Conservation (phyloP, 2,329 filamentous ascomycete species). For the Talaromyces amestolkiae region DNA sequence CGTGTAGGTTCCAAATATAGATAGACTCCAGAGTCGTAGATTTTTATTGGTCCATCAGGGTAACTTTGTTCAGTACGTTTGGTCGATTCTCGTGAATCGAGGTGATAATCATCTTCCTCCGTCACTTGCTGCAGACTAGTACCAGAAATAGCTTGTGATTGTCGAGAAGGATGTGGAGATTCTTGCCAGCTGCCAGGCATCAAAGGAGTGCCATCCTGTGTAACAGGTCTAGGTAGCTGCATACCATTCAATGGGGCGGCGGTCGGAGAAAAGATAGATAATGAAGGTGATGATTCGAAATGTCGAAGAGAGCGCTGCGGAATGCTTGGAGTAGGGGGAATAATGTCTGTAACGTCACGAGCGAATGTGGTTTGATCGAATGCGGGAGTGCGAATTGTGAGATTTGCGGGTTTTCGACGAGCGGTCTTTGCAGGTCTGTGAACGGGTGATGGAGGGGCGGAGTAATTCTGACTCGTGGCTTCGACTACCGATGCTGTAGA, state of each 20-base stretch:
- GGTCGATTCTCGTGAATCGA: constrained; percentile 54
- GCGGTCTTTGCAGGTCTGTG: constrained; percentile 54
- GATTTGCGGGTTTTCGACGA: constrained; percentile 57
- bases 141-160: constrained; percentile 21
- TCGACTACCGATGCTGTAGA: constrained; percentile 50
- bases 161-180: constrained; percentile 23
- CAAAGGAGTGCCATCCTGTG: constrained; percentile 31
- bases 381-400: constrained; percentile 58
- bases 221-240: constrained; percentile 45
- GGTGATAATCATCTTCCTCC: constrained; percentile 51
- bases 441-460: constrained; percentile 58
- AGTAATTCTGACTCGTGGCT: constrained; percentile 40
- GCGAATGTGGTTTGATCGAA: constrained; percentile 50
- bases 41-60: constrained; percentile 62
- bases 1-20: constrained; percentile 62
- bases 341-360: constrained; percentile 47
- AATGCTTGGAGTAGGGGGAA: constrained; percentile 55
- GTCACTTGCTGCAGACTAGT: constrained; percentile 43
- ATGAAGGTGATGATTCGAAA: constrained; percentile 61
- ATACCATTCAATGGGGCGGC: constrained; percentile 52
- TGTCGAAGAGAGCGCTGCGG: constrained; percentile 54
- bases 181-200: constrained; percentile 33
- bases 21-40: constrained; percentile 61
- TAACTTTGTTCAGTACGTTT: constrained; percentile 63
- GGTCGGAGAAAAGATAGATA: constrained; percentile 53